Conservation (phyloP, 148 eudicot genomes). For the Silene uniflora region DNA sequence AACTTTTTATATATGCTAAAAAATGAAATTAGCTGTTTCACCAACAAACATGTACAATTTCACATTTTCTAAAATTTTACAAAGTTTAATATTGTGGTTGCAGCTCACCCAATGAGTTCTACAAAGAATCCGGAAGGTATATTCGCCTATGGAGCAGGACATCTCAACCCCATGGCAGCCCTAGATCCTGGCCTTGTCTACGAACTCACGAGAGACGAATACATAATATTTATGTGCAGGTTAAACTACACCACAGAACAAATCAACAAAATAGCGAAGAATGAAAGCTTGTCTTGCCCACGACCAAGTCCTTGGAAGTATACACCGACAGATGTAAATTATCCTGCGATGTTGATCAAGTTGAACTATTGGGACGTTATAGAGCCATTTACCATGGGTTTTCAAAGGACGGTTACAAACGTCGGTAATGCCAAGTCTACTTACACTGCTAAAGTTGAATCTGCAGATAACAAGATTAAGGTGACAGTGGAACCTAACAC, state of each 20-base stretch:
- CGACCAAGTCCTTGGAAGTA: background rate
- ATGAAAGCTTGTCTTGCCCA: slow-evolving; percentile 17
- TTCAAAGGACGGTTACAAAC: slow-evolving; percentile 50
- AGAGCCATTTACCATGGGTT: slow-evolving; percentile 8
- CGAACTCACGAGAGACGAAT: slow-evolving; percentile 34
- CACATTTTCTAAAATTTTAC: background rate
- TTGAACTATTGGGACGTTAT: background rate
- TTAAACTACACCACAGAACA: slow-evolving; percentile 14
- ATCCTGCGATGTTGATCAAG: slow-evolving; percentile 40
- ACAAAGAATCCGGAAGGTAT: slow-evolving; percentile 28
- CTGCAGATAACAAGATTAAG: background rate
- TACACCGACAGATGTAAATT: slow-evolving; percentile 41
- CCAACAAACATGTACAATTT: no score
- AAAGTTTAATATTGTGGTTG: background rate
- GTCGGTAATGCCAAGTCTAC: slow-evolving; percentile 46
- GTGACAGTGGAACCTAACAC: slow-evolving; percentile 35
- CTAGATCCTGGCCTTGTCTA: slow-evolving; percentile 51
- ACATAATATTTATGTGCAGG: slow-evolving; percentile 34
- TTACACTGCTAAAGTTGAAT: slow-evolving; percentile 29
- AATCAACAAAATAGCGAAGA: background rate
- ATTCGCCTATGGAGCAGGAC: slow-evolving; percentile 66
- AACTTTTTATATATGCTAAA: no score
- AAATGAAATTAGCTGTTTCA: no score
- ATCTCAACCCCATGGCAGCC: slow-evolving; percentile 41
- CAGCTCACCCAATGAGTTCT: slow-evolving; percentile 36